A percentile compares a stretch with the other conserved stretches of the same genome.
These are phyloP conservation scores for Clonostachys chloroleuca DNA, from an alignment of 2,329 filamentous ascomycete genomes.

Conservation along the genomic window DNA sequence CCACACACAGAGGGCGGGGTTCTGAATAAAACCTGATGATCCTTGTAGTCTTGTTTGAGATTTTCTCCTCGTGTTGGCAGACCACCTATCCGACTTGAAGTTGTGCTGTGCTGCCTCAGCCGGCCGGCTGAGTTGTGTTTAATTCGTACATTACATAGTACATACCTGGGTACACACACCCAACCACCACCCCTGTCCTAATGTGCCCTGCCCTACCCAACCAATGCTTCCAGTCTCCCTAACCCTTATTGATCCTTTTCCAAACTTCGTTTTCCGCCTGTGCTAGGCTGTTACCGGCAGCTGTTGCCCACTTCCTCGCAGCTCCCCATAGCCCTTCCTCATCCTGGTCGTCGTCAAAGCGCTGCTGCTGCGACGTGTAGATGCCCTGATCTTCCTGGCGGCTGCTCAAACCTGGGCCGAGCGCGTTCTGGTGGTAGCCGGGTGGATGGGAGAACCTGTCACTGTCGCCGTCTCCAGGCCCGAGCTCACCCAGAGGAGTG, in stretches of 20 bases:
- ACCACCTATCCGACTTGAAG: no score
- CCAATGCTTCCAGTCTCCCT: constrained; percentile 14
- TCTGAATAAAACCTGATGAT: no score
- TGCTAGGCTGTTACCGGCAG: constrained; percentile 52
- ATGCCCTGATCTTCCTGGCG: constrained; percentile 11
- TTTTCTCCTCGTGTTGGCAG: no score
- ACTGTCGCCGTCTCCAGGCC: constrained; percentile 7
- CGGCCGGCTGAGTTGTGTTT: no score
- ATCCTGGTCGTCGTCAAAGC: constrained; percentile 13
- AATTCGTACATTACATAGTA: no score
- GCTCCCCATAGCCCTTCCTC: constrained; percentile 48
- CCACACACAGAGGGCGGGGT: not conserved
- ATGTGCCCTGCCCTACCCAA: not conserved
- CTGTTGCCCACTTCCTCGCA: constrained; percentile 53
- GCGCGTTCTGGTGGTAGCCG: constrained; percentile 51
- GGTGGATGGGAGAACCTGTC: constrained; percentile 38
- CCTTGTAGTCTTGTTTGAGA: no score
- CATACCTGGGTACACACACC: not conserved
- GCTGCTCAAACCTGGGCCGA: constrained; percentile 21
- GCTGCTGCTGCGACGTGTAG: constrained; percentile 7
- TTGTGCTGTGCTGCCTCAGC: no score
- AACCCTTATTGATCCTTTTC: constrained; percentile 57
- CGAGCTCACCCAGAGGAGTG: not conserved
- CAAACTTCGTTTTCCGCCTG: constrained; percentile 58
- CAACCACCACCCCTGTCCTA: not conserved